Evolutionary conservation across 2,329 filamentous ascomycete species (phyloP).

Genomic region (Madurella fahalii): DNA sequence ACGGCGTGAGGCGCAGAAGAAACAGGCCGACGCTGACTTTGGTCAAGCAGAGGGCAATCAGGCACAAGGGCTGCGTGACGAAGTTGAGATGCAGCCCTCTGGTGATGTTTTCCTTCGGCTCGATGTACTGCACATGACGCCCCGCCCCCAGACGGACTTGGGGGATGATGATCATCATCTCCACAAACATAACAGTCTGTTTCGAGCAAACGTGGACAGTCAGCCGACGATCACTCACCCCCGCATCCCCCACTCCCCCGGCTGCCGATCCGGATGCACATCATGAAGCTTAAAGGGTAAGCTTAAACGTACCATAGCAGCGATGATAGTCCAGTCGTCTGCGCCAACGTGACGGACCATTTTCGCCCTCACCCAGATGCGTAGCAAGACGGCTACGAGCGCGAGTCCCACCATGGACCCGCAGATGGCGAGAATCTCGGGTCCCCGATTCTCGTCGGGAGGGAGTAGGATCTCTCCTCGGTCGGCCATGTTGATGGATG

Average conservation of each 20-base stretch:
- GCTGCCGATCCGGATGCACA: no score
- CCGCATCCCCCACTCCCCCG: no score
- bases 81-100: constrained; percentile 31
- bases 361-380: constrained; percentile 28
- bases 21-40: constrained; percentile 32
- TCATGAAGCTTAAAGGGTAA: no score
- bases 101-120: constrained; percentile 22
- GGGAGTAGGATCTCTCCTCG: constrained; percentile 5
- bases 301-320: constrained; percentile 25
- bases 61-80: constrained; percentile 30
- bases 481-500: constrained; percentile 14
- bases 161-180: constrained; percentile 29
- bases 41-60: constrained; percentile 27
- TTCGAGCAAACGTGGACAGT: background rate
- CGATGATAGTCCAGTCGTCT: constrained; percentile 30
- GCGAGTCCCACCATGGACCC: constrained; percentile 26
- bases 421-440: constrained; percentile 30
- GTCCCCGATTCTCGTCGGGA: constrained; percentile 30
- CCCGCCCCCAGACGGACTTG: constrained; percentile 28
- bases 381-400: constrained; percentile 23
- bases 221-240: constrained; percentile 2
- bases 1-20: constrained; percentile 27
- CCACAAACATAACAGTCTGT: constrained; percentile 24
- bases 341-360: constrained; percentile 25
- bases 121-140: constrained; percentile 28